A percentile compares a stretch with the other conserved stretches of the same genome.
Evolutionary conservation across 2,329 filamentous ascomycete genomes (phyloP).

Genomic region (Colletotrichum gigasporum): DNA sequence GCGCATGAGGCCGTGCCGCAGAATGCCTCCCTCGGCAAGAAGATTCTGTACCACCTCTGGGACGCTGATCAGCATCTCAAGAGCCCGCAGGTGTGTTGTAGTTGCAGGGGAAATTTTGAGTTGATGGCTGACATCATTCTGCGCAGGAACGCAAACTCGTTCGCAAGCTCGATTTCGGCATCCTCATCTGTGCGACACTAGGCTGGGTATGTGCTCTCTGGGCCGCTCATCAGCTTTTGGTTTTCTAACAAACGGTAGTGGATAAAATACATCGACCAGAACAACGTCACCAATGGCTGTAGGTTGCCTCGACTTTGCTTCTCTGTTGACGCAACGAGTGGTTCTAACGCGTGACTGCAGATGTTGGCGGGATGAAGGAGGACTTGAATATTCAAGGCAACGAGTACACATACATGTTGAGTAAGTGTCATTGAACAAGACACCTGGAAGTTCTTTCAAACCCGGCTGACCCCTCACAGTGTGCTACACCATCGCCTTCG

Average conservation of each 20-base stretch:
- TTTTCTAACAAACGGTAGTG: neutral
- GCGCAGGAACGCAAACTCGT: slow-evolving; percentile 10
- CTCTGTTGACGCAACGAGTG: neutral
- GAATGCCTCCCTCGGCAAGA: neutral
- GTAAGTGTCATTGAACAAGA: neutral
- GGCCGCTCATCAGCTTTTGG: accelerated
- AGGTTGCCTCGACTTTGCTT: neutral
- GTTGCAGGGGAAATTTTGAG: too few relatives aligned
- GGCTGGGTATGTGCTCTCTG: neutral
- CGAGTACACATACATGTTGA: slow-evolving; percentile 19
- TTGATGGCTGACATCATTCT: too few relatives aligned
- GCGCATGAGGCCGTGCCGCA: neutral
- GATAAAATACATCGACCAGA: slow-evolving; percentile 26
- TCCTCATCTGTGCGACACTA: slow-evolving; percentile 5
- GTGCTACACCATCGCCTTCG: slow-evolving; percentile 63
- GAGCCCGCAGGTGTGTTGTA: neutral
- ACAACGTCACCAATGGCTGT: slow-evolving; percentile 21
- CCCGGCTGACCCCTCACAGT: neutral
- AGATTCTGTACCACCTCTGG: slow-evolving; percentile 13
- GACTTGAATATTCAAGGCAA: slow-evolving; percentile 5
- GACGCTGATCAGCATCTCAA: slow-evolving; percentile 12
- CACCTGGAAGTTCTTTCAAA: neutral
- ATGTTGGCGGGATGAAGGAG: slow-evolving; percentile 13
- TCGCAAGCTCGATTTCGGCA: slow-evolving; percentile 13
- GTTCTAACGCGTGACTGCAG: neutral